Evolutionary conservation across 192 early-diverging fungal species (phyloP).

Genomic region (Backusella macrospora): DNA sequence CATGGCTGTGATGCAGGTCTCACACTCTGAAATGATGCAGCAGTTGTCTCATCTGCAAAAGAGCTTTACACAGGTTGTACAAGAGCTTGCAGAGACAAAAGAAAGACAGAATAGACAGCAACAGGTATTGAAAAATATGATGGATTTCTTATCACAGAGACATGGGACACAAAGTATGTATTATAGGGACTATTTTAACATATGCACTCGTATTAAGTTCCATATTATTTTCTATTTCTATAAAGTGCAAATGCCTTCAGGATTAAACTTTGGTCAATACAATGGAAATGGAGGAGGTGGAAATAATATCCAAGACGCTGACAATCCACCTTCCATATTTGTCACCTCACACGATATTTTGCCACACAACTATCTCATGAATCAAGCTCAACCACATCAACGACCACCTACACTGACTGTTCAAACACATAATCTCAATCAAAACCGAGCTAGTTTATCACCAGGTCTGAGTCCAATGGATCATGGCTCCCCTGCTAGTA

Average conservation of each 20-base stretch:
- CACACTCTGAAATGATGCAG: conserved; percentile 73
- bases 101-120: conserved; percentile 70
- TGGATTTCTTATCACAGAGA: conserved; percentile 57
- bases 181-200: neutral
- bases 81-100: conserved; percentile 72
- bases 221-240: neutral
- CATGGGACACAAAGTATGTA: conserved; percentile 32
- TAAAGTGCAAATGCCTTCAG: conserved; percentile 29
- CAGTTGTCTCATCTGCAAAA: conserved; percentile 75
- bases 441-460: conserved; percentile 3
- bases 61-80: conserved; percentile 67
- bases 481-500: conserved; percentile 27
- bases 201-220: neutral
- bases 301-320: neutral
- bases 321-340: conserved; percentile 47
- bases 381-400: conserved; percentile 24
- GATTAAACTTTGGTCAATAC: conserved; percentile 32
- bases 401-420: conserved; percentile 36
- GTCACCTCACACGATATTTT: conserved; percentile 57
- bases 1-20: conserved; percentile 76
- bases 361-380: conserved; percentile 28
- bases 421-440: conserved; percentile 41
- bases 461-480: conserved; percentile 2
- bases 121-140: conserved; percentile 65
- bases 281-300: conserved; percentile 15